A percentile compares a stretch with the other conserved stretches of the same genome.
These are phyloP conservation scores for Solanum peruvianum DNA, from an alignment of 257 asterid genomes.

Conservation along the genomic window DNA sequence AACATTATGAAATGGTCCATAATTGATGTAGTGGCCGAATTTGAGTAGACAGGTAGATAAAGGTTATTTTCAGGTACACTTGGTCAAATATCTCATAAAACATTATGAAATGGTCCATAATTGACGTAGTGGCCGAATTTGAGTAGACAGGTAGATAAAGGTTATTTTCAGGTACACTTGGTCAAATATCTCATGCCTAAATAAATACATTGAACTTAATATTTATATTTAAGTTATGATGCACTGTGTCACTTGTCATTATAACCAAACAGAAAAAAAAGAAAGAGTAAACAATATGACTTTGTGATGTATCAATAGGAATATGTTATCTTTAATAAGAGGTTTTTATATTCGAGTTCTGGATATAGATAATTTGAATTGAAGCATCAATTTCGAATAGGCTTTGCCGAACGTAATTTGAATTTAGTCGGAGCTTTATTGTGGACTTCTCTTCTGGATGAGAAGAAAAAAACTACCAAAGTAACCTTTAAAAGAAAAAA, in stretches of 20 bases:
- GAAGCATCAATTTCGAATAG: too few relatives aligned
- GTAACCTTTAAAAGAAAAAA: background rate
- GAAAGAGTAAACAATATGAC: too few relatives aligned
- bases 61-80: background rate
- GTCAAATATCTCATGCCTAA: background rate
- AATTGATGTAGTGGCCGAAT: background rate
- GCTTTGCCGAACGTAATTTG: accelerated
- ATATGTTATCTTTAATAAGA: too few relatives aligned
- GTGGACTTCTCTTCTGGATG: accelerated
- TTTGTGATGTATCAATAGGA: too few relatives aligned
- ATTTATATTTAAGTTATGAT: background rate
- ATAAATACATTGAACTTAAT: background rate
- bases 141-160: background rate
- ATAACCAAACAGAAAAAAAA: background rate
- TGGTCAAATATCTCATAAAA: too few relatives aligned
- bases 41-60: background rate
- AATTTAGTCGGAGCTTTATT: too few relatives aligned
- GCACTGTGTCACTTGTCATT: background rate
- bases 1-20: background rate
- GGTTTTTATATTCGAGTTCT: accelerated
- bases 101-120: background rate
- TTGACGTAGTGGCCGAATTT: background rate
- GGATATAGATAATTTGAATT: too few relatives aligned
- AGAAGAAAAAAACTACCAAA: too few relatives aligned
- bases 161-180: background rate